Conservation (phyloP, 768 basidiomycete genomes). For the Amanita pallidorosea region DNA sequence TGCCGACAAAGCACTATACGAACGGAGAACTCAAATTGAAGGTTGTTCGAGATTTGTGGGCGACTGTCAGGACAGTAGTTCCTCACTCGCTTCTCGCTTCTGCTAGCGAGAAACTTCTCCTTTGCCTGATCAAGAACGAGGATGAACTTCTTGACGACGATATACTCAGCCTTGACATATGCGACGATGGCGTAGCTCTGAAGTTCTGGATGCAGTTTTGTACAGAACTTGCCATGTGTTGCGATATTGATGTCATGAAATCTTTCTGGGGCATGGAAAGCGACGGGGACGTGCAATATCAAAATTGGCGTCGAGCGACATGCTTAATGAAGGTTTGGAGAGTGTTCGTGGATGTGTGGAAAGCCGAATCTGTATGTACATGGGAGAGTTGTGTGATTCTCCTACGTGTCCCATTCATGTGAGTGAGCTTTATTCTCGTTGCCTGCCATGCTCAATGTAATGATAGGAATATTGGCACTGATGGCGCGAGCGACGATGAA, state of each 20-base stretch:
- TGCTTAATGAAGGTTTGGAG: conserved; percentile 46
- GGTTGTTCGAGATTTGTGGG: conserved; percentile 51
- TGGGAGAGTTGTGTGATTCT: conserved; percentile 50
- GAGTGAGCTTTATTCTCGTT: conserved; percentile 17
- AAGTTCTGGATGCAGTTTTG: conserved; percentile 52
- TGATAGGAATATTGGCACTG: conserved; percentile 28
- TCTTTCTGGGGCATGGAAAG: conserved; percentile 40
- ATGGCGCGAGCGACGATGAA: conserved; percentile 46
- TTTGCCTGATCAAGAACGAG: conserved; percentile 37
- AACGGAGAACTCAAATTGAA: conserved; percentile 44
- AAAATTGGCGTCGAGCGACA: conserved; percentile 27
- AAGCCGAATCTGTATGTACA: conserved; percentile 24
- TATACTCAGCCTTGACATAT: neutral
- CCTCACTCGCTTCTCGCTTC: conserved; percentile 28
- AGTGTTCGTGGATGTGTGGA: conserved; percentile 47
- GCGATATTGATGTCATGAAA: conserved; percentile 34
- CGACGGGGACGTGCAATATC: conserved; percentile 10
- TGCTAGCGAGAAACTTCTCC: conserved; percentile 36
- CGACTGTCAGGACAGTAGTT: conserved; percentile 28
- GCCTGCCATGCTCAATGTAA: conserved; percentile 2
- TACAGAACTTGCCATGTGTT: conserved; percentile 39
- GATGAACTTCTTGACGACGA: conserved; percentile 32
- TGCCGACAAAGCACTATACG: conserved; percentile 6
- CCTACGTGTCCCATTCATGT: conserved; percentile 56
- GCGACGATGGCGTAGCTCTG: conserved; percentile 22